A percentile compares a stretch with the other conserved stretches of the same genome.
Conservation (phyloP, 2,329 filamentous ascomycete genomes). For the Sclerotinia trifoliorum region DNA sequence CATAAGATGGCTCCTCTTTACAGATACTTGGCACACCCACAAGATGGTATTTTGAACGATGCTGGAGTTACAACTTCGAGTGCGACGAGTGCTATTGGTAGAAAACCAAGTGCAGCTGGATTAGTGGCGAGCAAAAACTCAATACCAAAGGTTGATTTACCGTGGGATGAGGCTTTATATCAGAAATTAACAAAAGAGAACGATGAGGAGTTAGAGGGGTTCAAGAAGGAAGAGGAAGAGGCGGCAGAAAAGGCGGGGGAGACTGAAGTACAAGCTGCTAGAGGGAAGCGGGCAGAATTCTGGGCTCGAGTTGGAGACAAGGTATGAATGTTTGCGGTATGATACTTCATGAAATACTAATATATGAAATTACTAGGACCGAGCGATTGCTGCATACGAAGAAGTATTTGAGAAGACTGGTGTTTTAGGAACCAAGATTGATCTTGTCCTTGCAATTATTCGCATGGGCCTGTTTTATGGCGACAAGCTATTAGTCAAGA, state of each 20-base stretch:
- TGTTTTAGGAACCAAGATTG: constrained; percentile 94
- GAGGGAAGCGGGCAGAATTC: constrained; percentile 93
- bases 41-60: constrained; percentile 59
- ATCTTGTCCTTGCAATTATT: constrained; percentile 93
- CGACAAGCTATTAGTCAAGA: constrained; percentile 88
- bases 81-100: constrained; percentile 52
- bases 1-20: constrained; percentile 88
- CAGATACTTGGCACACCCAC: constrained; percentile 77
- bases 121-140: constrained; percentile 73
- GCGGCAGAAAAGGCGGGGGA: constrained; percentile 95
- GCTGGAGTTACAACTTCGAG: constrained; percentile 47
- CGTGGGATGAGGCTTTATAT: constrained; percentile 91
- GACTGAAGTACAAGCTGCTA: constrained; percentile 87
- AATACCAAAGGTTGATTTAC: constrained; percentile 64
- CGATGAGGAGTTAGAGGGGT: constrained; percentile 70
- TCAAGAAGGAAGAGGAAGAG: constrained; percentile 88
- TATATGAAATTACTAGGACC: constrained; percentile 61
- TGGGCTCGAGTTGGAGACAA: constrained; percentile 96
- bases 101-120: constrained; percentile 69
- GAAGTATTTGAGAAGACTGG: constrained; percentile 95
- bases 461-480: constrained; percentile 95
- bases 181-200: constrained; percentile 74
- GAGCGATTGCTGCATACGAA: constrained; percentile 89
- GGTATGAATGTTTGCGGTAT: constrained; percentile 49
- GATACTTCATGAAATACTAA: constrained; percentile 24